Conservation (phyloP, 257 asterid species). For the Echites panduratus region DNA sequence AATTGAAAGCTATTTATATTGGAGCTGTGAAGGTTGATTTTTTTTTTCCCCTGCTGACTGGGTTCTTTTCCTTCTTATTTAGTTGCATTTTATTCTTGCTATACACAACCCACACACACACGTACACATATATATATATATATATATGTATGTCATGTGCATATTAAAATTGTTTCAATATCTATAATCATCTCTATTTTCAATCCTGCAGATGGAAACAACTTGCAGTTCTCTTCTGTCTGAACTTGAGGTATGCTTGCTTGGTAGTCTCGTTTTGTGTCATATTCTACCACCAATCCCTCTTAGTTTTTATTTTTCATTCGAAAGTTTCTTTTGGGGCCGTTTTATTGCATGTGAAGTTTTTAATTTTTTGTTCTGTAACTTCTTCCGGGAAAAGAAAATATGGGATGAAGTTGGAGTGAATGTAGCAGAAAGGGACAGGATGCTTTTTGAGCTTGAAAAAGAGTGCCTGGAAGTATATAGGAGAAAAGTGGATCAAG, state of each 20-base stretch:
- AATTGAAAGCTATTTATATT: not conserved
- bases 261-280: not conserved
- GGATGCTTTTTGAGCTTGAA: constrained; percentile 73
- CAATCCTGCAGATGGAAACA: constrained; percentile 44
- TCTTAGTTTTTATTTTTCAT: not conserved
- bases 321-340: not conserved
- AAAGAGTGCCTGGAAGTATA: constrained; percentile 78
- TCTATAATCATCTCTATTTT: not conserved
- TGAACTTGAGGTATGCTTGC: constrained; percentile 65
- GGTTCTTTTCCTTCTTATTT: not conserved
- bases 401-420: constrained; percentile 95
- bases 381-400: constrained; percentile 44
- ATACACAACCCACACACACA: too few species aligned
- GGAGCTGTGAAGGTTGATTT: not conserved
- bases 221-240: constrained; percentile 62
- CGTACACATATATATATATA: too few species aligned
- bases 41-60: not conserved
- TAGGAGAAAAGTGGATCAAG: constrained; percentile 81
- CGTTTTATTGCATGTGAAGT: not conserved
- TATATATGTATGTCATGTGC: not conserved
- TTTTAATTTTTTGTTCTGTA: not conserved
- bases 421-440: constrained; percentile 62
- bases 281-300: not conserved
- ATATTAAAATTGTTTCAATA: not conserved
- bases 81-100: too few species aligned